Base-by-base conservation (phyloP, 225 moss, liverwort and hornwort species). In the Rhytidiadelphus loreus region DNA sequence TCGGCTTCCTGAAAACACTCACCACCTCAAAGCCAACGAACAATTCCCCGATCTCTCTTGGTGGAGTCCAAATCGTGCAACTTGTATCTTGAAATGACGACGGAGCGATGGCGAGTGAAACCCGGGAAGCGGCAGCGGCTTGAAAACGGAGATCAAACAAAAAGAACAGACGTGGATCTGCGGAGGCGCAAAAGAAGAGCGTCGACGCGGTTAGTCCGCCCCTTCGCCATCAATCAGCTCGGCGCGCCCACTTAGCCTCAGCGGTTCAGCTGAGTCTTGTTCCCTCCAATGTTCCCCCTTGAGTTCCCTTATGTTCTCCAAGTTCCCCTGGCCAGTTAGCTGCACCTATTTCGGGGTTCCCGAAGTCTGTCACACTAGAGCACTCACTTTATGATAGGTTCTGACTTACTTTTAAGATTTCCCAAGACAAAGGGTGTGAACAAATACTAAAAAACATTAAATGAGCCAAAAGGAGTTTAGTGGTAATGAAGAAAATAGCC, bases 21-120 rank as follows among this genome's bases (percentile, higher is more conserved):
- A 80, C 41, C 77, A 85, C 82, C 75, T 55, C 61, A 37, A 55
- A 53, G 44, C 22, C 29, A 20, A 64, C 32, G 41, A 70, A 10
- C 29, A 72, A 77, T 73, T 52, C 56, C 58, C 37, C 57, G 88
- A 90, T 62, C 77, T 69, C 43, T 58, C 48, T 80, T 10, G 46
- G 86, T 20, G 63, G 46, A 17, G 24, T 57, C 88, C 84, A 88
- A 88, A 88, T 48, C 26, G 77, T 5, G 87, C 81, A 46, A 84
- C 25, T 19, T 61, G n/a, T 82, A 91, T 83, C 92, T 93, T 84
- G 88, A 91, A 88, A 86, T 84, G 88, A 86, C 55, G 84, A 81
- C 56, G 37, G 77, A 46, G n/a, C 44, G 72, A 80, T 26, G 88
- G 77, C 83, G 88, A 57, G 46, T 28, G 69, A 80, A 33, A 65